Conservation (phyloP, 2,329 filamentous ascomycete species). For the Aspergillus transmontanensis region DNA sequence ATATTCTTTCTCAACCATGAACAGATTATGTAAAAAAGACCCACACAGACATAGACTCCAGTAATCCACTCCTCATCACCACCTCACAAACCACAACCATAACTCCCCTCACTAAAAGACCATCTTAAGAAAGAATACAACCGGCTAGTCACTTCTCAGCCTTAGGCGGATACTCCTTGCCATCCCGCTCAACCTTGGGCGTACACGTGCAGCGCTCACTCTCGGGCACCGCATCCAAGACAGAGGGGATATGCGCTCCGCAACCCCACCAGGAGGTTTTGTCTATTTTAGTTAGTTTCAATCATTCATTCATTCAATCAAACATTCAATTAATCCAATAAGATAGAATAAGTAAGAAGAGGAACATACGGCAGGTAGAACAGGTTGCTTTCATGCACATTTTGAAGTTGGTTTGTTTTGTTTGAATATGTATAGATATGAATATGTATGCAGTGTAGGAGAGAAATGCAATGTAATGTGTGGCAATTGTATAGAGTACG, state of each 20-base stretch:
- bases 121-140: constrained; percentile 20
- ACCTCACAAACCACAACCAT: background rate
- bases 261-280: constrained; percentile 69
- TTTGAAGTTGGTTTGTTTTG: background rate
- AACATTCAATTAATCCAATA: too few relatives aligned
- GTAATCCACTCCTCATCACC: background rate
- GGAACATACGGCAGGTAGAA: constrained; percentile 61
- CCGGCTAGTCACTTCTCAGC: constrained; percentile 49
- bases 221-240: constrained; percentile 63
- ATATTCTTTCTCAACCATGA: background rate
- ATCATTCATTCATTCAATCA: too few relatives aligned
- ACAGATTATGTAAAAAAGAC: background rate
- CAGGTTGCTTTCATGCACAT: constrained; percentile 71
- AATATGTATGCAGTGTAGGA: too few relatives aligned
- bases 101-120: background rate
- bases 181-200: constrained; percentile 63
- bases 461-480: too few relatives aligned
- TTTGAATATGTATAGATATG: too few relatives aligned
- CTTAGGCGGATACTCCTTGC: constrained; percentile 67
- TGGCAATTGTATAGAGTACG: too few relatives aligned
- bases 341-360: background rate
- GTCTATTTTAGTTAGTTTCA: constrained; percentile 37
- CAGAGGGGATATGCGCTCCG: constrained; percentile 61
- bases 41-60: background rate
- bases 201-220: constrained; percentile 67